Percentiles rank a stretch among this genome's conserved stretches.
phyloP scores from a whole-genome alignment of 2,329 filamentous ascomycete genomes.

The Exophiala viscosa region DNA sequence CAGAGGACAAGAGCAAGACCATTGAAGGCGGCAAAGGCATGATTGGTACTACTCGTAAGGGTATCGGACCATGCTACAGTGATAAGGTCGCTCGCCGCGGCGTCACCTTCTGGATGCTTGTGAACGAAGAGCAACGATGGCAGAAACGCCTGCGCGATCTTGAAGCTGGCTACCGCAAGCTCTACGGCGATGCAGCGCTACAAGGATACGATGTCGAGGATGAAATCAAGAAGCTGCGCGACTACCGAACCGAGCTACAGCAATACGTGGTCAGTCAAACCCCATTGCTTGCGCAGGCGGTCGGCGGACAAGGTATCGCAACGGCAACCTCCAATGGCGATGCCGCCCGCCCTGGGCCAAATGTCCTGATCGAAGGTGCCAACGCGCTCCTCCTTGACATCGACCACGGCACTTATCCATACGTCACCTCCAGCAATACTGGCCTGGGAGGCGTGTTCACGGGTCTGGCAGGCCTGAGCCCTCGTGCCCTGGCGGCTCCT shows the following conservation, averaged over 20 bases:
- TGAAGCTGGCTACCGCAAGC: constrained; percentile 49
- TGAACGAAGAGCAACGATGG: constrained; percentile 31
- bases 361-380: constrained; percentile 60
- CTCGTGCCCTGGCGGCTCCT: constrained; percentile 50
- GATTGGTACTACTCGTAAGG: constrained; percentile 49
- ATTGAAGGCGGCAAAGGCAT: constrained; percentile 38
- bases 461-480: constrained; percentile 56
- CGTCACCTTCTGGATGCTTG: constrained; percentile 52
- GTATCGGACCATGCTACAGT: constrained; percentile 58
- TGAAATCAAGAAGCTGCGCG: constrained; percentile 50
- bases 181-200: constrained; percentile 52
- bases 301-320: constrained; percentile 24
- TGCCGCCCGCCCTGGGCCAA: constrained; percentile 52
- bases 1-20: constrained; percentile 39
- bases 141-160: constrained; percentile 30
- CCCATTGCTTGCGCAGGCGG: constrained; percentile 21
- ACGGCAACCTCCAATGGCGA: constrained; percentile 29
- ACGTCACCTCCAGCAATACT: constrained; percentile 47
- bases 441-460: constrained; percentile 52
- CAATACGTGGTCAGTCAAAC: constrained; percentile 51
- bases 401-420: constrained; percentile 52
- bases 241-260: constrained; percentile 44
- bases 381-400: constrained; percentile 62
- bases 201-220: constrained; percentile 57
- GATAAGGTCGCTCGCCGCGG: constrained; percentile 60